Percentiles rank a stretch among this genome's conserved stretches.
Conservation (phyloP, 2,329 filamentous ascomycete species). For the Neonectria neomacrospora region DNA sequence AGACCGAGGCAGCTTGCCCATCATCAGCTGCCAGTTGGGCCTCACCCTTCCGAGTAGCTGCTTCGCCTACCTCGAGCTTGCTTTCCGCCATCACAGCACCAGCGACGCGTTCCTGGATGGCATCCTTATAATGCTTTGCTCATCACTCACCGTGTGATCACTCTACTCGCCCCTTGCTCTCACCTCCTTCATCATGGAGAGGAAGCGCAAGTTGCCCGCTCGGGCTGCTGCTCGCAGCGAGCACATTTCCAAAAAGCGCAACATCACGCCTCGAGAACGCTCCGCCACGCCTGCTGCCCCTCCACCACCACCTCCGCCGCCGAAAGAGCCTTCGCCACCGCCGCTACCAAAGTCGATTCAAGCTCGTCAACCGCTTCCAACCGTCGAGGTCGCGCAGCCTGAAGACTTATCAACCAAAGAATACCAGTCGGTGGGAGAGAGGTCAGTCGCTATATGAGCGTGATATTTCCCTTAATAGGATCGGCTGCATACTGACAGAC, state of each 20-base stretch:
- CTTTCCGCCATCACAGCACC: constrained; percentile 7
- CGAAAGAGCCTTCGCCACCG: constrained; percentile 49
- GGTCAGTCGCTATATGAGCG: constrained; percentile 55
- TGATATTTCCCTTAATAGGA: background rate
- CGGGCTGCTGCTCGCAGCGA: constrained; percentile 71
- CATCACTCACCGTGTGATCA: constrained; percentile 37
- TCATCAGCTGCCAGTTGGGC: constrained; percentile 7
- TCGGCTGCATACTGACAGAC: constrained; percentile 35
- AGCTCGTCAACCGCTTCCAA: constrained; percentile 76
- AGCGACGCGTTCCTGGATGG: constrained; percentile 45
- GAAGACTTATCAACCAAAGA: constrained; percentile 71
- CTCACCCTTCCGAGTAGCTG: constrained; percentile 6
- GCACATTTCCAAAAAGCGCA: constrained; percentile 69
- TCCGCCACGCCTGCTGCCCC: constrained; percentile 60
- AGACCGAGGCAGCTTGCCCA: constrained; percentile 1
- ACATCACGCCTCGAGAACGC: constrained; percentile 64
- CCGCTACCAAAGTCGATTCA: constrained; percentile 71
- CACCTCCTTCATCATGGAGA: constrained; percentile 62
- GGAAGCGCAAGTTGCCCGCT: constrained; percentile 72
- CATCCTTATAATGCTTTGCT: constrained; percentile 47
- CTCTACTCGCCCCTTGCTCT: constrained; percentile 25
- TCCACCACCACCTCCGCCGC: constrained; percentile 47
- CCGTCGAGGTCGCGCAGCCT: constrained; percentile 73
- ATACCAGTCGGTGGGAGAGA: constrained; percentile 79
- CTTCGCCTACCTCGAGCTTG: constrained; percentile 8